Evolutionary conservation across 2,329 filamentous ascomycete genomes (phyloP).

Genomic region (Aspergillus sp.): DNA sequence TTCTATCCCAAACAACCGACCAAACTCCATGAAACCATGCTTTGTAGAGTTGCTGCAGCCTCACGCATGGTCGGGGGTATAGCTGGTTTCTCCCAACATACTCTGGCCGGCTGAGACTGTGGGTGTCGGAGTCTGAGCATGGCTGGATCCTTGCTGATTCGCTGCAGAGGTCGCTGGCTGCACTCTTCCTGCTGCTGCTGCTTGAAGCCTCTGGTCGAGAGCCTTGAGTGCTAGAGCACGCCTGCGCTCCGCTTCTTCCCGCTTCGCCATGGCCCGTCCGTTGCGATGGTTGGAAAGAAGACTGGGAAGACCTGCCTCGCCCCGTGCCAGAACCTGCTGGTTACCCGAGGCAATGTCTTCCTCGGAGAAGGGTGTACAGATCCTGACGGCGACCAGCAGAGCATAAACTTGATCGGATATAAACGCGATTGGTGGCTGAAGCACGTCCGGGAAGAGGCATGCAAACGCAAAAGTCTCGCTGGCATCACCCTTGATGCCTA

Average conservation of each 20-base stretch:
- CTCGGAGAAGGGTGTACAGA: conserved; percentile 83
- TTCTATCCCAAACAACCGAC: conserved; percentile 17
- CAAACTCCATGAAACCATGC: conserved; percentile 18
- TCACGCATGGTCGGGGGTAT: conserved; percentile 63
- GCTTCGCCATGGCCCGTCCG: conserved; percentile 62
- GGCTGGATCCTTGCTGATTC: conserved; percentile 33
- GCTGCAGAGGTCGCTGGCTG: conserved; percentile 39
- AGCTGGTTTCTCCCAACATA: conserved; percentile 70
- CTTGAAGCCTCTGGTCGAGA: conserved; percentile 85
- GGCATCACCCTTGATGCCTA: conserved; percentile 77
- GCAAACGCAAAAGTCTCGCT: conserved; percentile 96
- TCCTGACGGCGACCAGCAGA: conserved; percentile 69
- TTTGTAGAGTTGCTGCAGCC: conserved; percentile 1
- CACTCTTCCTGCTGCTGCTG: conserved; percentile 65
- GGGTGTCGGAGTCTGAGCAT: conserved; percentile 56
- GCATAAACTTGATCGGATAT: conserved; percentile 75
- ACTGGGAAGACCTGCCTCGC: conserved; percentile 62
- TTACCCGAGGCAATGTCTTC: conserved; percentile 75
- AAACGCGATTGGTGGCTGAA: conserved; percentile 74
- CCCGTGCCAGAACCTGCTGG: conserved; percentile 67
- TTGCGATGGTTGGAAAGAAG: conserved; percentile 55
- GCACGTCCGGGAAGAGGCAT: conserved; percentile 86
- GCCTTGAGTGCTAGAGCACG: conserved; percentile 87
- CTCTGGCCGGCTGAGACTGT: conserved; percentile 56
- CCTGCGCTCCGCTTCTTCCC: conserved; percentile 88